These are phyloP conservation scores for Typha latifolia DNA, from an alignment of 176 grass and related monocot species.

Conservation along the genomic window DNA sequence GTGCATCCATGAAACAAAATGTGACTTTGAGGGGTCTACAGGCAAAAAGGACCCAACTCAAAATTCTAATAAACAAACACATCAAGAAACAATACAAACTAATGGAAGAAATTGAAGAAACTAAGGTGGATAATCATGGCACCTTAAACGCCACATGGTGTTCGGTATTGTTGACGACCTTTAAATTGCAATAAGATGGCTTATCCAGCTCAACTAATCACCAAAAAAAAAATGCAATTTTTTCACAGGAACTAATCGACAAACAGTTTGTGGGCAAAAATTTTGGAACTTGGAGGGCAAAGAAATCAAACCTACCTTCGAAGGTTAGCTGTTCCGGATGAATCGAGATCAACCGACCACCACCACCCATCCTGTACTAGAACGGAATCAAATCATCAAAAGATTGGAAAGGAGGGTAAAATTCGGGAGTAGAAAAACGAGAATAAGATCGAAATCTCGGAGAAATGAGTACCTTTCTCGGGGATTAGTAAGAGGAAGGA, in stretches of 20 bases:
- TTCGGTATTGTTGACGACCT: slow-evolving; percentile 97
- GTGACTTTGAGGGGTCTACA: no score
- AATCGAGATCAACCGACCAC: slow-evolving; percentile 71
- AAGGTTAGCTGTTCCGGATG: slow-evolving; percentile 86
- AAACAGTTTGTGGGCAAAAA: not conserved
- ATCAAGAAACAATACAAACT: slow-evolving; percentile 7
- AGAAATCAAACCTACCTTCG: slow-evolving; percentile 43
- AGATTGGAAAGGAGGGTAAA: no score
- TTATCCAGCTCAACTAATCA: slow-evolving; percentile 90
- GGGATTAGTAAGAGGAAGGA: no score
- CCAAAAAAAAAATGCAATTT: slow-evolving; percentile 16
- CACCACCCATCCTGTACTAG: slow-evolving; percentile 37
- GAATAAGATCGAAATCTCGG: no score
- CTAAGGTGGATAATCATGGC: not conserved
- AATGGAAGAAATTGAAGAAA: not conserved
- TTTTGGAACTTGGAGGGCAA: not conserved
- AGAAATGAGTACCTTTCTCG: no score
- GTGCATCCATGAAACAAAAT: no score
- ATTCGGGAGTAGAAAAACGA: no score
- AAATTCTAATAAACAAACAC: slow-evolving; percentile 10
- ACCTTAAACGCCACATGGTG: slow-evolving; percentile 98
- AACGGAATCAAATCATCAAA: no score
- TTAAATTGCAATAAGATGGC: slow-evolving; percentile 87
- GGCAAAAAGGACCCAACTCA: not conserved
- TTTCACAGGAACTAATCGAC: no score